Percentiles rank a stretch among this genome's conserved stretches.
Conservation (phyloP, 768 basidiomycete genomes). For the Naematelia aurantialba region DNA sequence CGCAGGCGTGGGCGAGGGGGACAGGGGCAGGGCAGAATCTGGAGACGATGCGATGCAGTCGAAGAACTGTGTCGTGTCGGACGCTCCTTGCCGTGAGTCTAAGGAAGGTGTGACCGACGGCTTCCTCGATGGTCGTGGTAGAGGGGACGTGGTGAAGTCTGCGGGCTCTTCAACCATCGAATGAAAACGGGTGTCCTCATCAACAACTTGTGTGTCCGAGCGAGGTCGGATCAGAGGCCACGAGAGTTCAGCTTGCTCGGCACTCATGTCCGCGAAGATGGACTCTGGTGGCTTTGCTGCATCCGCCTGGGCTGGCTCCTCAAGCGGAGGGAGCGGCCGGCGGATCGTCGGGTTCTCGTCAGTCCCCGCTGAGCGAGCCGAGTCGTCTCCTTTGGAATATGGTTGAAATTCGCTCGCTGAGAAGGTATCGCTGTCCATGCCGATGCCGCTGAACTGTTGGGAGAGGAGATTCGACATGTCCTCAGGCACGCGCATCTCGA, state of each 20-base stretch:
- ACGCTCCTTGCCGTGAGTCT: not conserved
- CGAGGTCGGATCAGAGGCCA: conserved; percentile 30
- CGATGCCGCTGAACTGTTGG: conserved; percentile 4
- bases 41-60: conserved; percentile 27
- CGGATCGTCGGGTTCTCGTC: conserved; percentile 36
- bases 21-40: conserved; percentile 5
- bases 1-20: conserved; percentile 1
- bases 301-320: conserved; percentile 10
- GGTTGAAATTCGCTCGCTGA: not conserved
- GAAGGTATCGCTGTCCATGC: not conserved
- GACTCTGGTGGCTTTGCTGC: conserved; percentile 13
- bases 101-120: not conserved
- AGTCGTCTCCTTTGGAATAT: not conserved
- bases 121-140: not conserved
- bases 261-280: conserved; percentile 47
- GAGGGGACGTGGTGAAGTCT: not conserved
- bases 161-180: conserved; percentile 9
- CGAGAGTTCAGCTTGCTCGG: conserved; percentile 40
- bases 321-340: conserved; percentile 23
- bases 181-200: conserved; percentile 25
- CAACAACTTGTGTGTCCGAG: not conserved
- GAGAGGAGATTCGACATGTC: conserved; percentile 42
- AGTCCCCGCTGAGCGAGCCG: conserved; percentile 5
- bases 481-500: conserved; percentile 27
- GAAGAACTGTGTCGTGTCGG: conserved; percentile 37